Evolutionary conservation across 2,329 filamentous ascomycete genomes (phyloP).

Genomic region (Raffaelea albimanens): DNA sequence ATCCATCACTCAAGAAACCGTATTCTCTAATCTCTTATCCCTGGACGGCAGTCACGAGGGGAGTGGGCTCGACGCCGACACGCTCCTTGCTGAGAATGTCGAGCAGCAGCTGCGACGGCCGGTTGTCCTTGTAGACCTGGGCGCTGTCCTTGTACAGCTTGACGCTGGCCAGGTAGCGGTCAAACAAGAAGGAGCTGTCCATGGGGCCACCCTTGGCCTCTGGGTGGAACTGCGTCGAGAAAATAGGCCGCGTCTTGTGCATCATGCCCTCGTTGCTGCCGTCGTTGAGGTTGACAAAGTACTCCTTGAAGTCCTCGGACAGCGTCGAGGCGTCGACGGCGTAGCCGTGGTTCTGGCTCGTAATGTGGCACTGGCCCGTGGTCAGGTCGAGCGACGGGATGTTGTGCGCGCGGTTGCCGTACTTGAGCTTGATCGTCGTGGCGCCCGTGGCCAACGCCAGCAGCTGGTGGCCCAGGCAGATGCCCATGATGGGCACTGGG

Average conservation of each 20-base stretch:
- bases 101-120: slow-evolving; percentile 77
- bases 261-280: slow-evolving; percentile 97
- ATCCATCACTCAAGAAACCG: not conserved
- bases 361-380: slow-evolving; percentile 96
- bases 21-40: not conserved
- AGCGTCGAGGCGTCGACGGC: slow-evolving; percentile 82
- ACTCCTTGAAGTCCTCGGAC: slow-evolving; percentile 84
- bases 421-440: slow-evolving; percentile 94
- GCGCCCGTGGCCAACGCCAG: slow-evolving; percentile 83
- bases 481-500: slow-evolving; percentile 89
- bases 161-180: slow-evolving; percentile 89
- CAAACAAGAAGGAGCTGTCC: slow-evolving; percentile 92
- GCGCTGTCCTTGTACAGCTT: slow-evolving; percentile 81
- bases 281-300: slow-evolving; percentile 97
- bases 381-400: slow-evolving; percentile 91
- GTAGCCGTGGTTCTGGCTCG: slow-evolving; percentile 96
- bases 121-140: slow-evolving; percentile 72
- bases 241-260: slow-evolving; percentile 91
- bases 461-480: slow-evolving; percentile 95
- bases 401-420: slow-evolving; percentile 97
- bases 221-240: slow-evolving; percentile 97
- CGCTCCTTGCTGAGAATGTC: slow-evolving; percentile 91
- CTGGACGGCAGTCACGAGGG: slow-evolving; percentile 35
- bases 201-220: slow-evolving; percentile 96
- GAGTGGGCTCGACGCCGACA: slow-evolving; percentile 71